A percentile compares a stretch with the other conserved stretches of the same genome.
phyloP scores from a whole-genome alignment of 1,284 basidiomycete genomes.

The Bondarzewia mesenterica region DNA sequence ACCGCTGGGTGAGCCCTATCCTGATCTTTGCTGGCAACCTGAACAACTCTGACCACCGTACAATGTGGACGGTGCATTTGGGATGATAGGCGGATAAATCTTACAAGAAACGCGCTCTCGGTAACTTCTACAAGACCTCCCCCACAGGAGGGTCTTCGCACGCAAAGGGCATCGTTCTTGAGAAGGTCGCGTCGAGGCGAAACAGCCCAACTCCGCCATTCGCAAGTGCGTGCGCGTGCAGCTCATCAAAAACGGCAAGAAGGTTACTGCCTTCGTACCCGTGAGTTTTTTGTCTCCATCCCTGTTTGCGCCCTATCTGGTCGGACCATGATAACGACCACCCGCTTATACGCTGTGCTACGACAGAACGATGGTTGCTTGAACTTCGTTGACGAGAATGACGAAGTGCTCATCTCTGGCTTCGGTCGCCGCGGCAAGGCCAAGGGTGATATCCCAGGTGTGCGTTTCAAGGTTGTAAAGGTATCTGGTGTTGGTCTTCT shows the following conservation, averaged over 20 bases:
- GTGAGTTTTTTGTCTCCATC: slow-evolving; percentile 20
- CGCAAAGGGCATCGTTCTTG: slow-evolving; percentile 99
- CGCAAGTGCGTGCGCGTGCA: slow-evolving; percentile 99
- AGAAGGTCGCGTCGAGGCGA: slow-evolving; percentile 95
- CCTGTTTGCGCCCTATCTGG: background rate
- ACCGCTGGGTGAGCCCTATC: slow-evolving; percentile 80
- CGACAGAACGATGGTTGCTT: slow-evolving; percentile 94
- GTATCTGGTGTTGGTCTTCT: slow-evolving; percentile 98
- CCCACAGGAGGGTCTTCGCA: slow-evolving; percentile 99
- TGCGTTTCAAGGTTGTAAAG: slow-evolving; percentile 99
- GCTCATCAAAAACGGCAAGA: slow-evolving; percentile 99
- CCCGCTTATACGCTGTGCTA: background rate
- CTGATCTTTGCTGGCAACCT: slow-evolving; percentile 5
- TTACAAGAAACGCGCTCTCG: slow-evolving; percentile 99
- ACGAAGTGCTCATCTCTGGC: slow-evolving; percentile 98
- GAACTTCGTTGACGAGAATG: slow-evolving; percentile 99
- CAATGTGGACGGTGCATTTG: background rate
- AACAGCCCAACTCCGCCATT: slow-evolving; percentile 99
- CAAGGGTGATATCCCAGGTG: slow-evolving; percentile 95
- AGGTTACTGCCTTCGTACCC: slow-evolving; percentile 87
- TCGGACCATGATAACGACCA: background rate
- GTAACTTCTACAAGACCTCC: slow-evolving; percentile 99
- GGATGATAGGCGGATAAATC: slow-evolving; percentile 83
- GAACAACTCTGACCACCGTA: slow-evolving; percentile 6
- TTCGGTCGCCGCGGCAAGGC: slow-evolving; percentile 99